These are phyloP conservation scores for Zymoseptoria passerinii DNA, from an alignment of 2,329 filamentous ascomycete genomes.

Conservation along the genomic window DNA sequence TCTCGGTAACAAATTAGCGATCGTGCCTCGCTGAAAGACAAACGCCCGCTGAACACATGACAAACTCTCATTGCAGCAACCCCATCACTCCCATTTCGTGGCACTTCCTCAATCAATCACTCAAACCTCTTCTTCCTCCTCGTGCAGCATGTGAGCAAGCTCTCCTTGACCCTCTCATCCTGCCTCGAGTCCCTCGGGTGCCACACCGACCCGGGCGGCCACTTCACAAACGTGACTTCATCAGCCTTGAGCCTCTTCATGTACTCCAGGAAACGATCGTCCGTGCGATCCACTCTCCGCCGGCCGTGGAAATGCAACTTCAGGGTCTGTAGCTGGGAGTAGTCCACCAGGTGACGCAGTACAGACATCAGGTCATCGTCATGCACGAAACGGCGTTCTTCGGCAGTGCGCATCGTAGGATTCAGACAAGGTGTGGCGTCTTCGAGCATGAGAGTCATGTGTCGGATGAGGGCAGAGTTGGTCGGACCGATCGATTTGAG, in stretches of 20 bases:
- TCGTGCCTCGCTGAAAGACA: neutral
- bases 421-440: conserved; percentile 38
- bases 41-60: neutral
- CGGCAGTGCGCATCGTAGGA: conserved; percentile 30
- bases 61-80: neutral
- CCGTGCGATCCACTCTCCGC: conserved; percentile 24
- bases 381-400: conserved; percentile 42
- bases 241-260: conserved; percentile 39
- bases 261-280: conserved; percentile 38
- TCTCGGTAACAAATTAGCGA: neutral
- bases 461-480: conserved; percentile 40
- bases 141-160: conserved; percentile 22
- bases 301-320: conserved; percentile 38
- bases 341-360: conserved; percentile 35
- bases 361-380: conserved; percentile 41
- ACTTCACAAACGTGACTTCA: conserved; percentile 29
- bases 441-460: conserved; percentile 38
- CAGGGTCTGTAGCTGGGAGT: conserved; percentile 36
- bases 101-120: neutral
- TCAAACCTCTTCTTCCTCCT: conserved; percentile 20
- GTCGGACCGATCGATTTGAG: conserved; percentile 41
- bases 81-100: neutral
- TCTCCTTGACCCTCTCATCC: conserved; percentile 23
- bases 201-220: conserved; percentile 20
- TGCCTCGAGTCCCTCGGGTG: conserved; percentile 28